Percentiles rank a stretch among this genome's conserved stretches.
Conservation (phyloP, 345 rosid genomes). For the Populus simonii region DNA sequence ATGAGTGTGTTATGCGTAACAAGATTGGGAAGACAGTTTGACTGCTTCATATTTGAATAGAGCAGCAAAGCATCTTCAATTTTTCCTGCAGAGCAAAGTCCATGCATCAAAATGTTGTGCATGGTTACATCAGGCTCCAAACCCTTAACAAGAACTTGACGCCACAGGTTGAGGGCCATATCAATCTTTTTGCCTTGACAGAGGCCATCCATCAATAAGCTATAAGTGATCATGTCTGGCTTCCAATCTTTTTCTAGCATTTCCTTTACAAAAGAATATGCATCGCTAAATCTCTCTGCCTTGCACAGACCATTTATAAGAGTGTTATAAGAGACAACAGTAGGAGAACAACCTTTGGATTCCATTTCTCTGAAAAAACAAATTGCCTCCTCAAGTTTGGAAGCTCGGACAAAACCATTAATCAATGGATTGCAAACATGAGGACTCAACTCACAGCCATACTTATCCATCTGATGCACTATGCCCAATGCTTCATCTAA, state of each 20-base stretch:
- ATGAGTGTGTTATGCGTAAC: constrained; percentile 79
- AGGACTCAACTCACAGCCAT: constrained; percentile 49
- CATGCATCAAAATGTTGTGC: constrained; percentile 79
- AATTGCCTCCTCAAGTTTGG: constrained; percentile 65
- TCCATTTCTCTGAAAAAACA: constrained; percentile 53
- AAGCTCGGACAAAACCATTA: constrained; percentile 57
- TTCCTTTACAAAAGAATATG: constrained; percentile 62
- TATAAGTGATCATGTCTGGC: constrained; percentile 76
- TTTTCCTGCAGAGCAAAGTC: constrained; percentile 73
- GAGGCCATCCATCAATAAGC: constrained; percentile 75
- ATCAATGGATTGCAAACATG: constrained; percentile 60
- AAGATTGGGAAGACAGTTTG: constrained; percentile 62
- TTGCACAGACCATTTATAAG: constrained; percentile 72
- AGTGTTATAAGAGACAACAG: constrained; percentile 66
- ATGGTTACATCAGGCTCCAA: constrained; percentile 62
- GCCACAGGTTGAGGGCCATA: constrained; percentile 67
- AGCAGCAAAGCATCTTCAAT: constrained; percentile 61
- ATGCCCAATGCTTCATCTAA: constrained; percentile 58
- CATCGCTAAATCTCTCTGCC: constrained; percentile 64
- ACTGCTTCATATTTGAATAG: constrained; percentile 51
- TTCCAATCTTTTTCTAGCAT: constrained; percentile 65
- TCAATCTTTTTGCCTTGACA: constrained; percentile 61
- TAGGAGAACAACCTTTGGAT: constrained; percentile 43
- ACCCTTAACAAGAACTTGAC: constrained; percentile 50
- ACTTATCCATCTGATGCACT: constrained; percentile 42